Evolutionary conservation across 202 grass and related monocot genomes (phyloP).

Genomic region (Elaeis oleifera): DNA sequence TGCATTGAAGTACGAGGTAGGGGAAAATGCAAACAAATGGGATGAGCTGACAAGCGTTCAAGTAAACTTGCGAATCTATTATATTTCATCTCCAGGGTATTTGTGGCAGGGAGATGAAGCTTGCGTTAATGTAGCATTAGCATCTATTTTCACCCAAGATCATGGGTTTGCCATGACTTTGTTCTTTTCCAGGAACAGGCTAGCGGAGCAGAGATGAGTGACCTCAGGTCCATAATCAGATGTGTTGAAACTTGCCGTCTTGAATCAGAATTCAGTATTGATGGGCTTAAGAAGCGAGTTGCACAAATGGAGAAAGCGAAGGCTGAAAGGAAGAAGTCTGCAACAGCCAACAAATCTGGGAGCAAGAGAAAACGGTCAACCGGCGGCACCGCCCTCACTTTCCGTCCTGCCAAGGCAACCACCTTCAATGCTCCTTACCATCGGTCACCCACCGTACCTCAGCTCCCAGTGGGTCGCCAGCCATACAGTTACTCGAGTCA

Average conservation of each 20-base stretch:
- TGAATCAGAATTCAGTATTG: conserved; percentile 37
- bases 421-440: conserved; percentile 28
- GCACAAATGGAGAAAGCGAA: conserved; percentile 44
- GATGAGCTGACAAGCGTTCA: too few species aligned
- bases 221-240: conserved; percentile 55
- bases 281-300: conserved; percentile 43
- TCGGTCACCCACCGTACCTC: conserved; percentile 17
- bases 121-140: too few species aligned
- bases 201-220: conserved; percentile 41
- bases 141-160: background rate
- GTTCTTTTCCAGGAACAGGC: conserved; percentile 38
- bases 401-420: conserved; percentile 31
- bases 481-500: conserved; percentile 31
- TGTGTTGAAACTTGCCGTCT: conserved; percentile 62
- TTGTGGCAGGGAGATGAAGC: too few species aligned
- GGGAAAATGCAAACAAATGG: too few species aligned
- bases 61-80: too few species aligned
- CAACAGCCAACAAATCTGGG: conserved; percentile 24
- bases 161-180: conserved; percentile 1
- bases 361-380: conserved; percentile 40
- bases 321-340: conserved; percentile 46
- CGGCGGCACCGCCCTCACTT: conserved; percentile 9
- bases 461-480: conserved; percentile 16
- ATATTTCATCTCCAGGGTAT: too few species aligned
- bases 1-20: too few species aligned